Conservation (phyloP, 148 eudicot genomes). For the Chenopodium suecicum region DNA sequence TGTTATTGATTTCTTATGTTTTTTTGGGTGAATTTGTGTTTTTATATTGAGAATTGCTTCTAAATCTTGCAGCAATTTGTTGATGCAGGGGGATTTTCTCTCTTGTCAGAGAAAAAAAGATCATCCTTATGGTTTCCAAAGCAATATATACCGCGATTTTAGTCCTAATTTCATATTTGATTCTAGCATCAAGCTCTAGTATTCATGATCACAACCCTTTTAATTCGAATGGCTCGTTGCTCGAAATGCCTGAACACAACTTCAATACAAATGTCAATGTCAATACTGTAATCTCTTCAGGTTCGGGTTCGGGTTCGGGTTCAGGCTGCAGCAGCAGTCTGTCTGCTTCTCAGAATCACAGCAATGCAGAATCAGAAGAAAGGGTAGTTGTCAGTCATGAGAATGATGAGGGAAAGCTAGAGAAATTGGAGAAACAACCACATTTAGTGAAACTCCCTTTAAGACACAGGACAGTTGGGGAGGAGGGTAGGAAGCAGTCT, state of each 20-base stretch:
- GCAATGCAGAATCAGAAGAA: slow-evolving; percentile 17
- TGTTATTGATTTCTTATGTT: not conserved
- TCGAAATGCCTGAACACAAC: slow-evolving; percentile 41
- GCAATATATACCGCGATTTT: slow-evolving; percentile 20
- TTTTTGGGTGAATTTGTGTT: not conserved
- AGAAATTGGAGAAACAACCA: slow-evolving; percentile 16
- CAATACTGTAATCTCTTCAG: slow-evolving; percentile 39
- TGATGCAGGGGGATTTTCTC: slow-evolving; percentile 21
- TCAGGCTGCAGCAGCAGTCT: slow-evolving; percentile 57
- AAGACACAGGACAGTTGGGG: slow-evolving; percentile 40
- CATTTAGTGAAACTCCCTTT: slow-evolving; percentile 51
- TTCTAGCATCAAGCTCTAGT: slow-evolving; percentile 16
- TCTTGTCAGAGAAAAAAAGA: slow-evolving; percentile 15
- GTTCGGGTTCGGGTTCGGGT: not conserved
- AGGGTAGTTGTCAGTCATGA: slow-evolving; percentile 7
- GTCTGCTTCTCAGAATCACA: slow-evolving; percentile 22
- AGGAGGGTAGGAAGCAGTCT: slow-evolving; percentile 29
- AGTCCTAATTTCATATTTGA: slow-evolving; percentile 28
- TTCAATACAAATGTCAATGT: slow-evolving; percentile 40
- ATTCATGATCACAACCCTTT: slow-evolving; percentile 28
- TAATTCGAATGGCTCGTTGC: slow-evolving; percentile 37
- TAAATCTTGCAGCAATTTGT: slow-evolving; percentile 16
- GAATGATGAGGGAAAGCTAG: not conserved
- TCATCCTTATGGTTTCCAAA: slow-evolving; percentile 29
- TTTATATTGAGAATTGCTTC: not conserved